These are phyloP conservation scores for Teunomyces atbi DNA, from an alignment of 805 yeast genomes.

Conservation along the genomic window DNA sequence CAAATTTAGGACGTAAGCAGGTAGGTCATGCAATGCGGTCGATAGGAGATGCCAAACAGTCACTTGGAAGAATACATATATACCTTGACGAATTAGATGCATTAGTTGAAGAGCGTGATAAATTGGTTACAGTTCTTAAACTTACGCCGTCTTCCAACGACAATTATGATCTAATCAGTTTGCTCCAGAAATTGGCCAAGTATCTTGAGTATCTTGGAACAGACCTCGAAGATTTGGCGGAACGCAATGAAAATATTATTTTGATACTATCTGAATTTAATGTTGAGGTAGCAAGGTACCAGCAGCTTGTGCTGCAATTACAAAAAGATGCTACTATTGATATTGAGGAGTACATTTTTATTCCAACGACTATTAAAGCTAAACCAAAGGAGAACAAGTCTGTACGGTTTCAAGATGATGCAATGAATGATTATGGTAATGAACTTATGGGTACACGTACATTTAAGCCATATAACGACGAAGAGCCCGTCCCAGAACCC, in stretches of 20 bases:
- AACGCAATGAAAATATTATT: slow-evolving; percentile 1
- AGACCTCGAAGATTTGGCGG: slow-evolving; percentile 18
- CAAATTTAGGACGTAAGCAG: not conserved
- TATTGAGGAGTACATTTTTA: slow-evolving; percentile 29
- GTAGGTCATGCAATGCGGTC: slow-evolving; percentile 9
- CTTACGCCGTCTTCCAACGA: slow-evolving; percentile 40
- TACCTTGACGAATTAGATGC: slow-evolving; percentile 29
- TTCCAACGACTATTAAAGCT: slow-evolving; percentile 5
- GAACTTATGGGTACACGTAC: slow-evolving; percentile 35
- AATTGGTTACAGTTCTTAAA: slow-evolving; percentile 26
- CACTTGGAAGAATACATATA: slow-evolving; percentile 16
- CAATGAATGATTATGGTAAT: slow-evolving; percentile 20
- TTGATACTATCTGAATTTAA: slow-evolving; percentile 8
- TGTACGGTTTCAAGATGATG: slow-evolving; percentile 39
- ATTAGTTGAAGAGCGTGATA: slow-evolving; percentile 32
- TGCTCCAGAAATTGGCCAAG: slow-evolving; percentile 25
- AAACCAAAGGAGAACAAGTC: slow-evolving; percentile 19
- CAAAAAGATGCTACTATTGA: slow-evolving; percentile 27
- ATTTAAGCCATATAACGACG: slow-evolving; percentile 38
- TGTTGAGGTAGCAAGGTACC: slow-evolving; percentile 16
- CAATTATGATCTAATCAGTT: slow-evolving; percentile 33
- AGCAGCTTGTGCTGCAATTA: slow-evolving; percentile 15
- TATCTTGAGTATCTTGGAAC: slow-evolving; percentile 28
- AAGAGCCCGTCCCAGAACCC: slow-evolving; percentile 22
- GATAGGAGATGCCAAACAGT: slow-evolving; percentile 18